A percentile compares a stretch with the other conserved stretches of the same genome.
These are phyloP conservation scores for Populus alba DNA, from an alignment of 345 rosid genomes.

Conservation along the genomic window DNA sequence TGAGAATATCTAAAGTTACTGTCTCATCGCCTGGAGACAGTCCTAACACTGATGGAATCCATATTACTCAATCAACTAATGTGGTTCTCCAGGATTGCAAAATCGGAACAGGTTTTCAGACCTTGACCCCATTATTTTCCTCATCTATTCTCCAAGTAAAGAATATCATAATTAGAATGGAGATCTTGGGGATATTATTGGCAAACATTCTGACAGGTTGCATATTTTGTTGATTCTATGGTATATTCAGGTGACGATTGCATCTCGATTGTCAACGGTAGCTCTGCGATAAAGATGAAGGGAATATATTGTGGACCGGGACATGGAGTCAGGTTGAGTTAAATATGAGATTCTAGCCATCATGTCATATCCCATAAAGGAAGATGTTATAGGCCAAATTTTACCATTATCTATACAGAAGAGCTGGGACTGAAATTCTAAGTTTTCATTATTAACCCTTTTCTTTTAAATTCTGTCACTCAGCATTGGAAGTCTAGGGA, in stretches of 20 bases:
- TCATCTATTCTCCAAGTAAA: not conserved
- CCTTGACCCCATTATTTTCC: not conserved
- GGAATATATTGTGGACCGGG: conserved; percentile 89
- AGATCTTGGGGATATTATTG: not conserved
- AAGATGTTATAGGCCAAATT: not conserved
- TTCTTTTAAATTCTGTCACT: not conserved
- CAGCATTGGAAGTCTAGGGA: conserved; percentile 96
- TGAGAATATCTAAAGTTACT: conserved; percentile 56
- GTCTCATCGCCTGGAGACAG: conserved; percentile 87
- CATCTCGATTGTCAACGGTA: conserved; percentile 78
- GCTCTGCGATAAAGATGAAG: conserved; percentile 82
- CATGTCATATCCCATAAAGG: not conserved
- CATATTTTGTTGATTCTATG: conserved; percentile 13
- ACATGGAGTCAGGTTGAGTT: conserved; percentile 80
- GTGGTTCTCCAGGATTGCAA: conserved; percentile 77
- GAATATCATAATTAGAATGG: not conserved
- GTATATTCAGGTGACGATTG: conserved; percentile 79
- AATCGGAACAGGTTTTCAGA: conserved; percentile 83
- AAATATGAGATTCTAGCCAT: not conserved
- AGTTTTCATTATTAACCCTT: not conserved
- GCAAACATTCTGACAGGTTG: not conserved
- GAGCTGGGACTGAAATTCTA: not conserved
- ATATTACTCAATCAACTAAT: conserved; percentile 72
- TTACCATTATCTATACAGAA: not conserved
- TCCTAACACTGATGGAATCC: conserved; percentile 97